These are phyloP conservation scores for Pseudoneurospora amorphoporcata DNA, from an alignment of 495 filamentous ascomycete genomes.

Conservation along the genomic window DNA sequence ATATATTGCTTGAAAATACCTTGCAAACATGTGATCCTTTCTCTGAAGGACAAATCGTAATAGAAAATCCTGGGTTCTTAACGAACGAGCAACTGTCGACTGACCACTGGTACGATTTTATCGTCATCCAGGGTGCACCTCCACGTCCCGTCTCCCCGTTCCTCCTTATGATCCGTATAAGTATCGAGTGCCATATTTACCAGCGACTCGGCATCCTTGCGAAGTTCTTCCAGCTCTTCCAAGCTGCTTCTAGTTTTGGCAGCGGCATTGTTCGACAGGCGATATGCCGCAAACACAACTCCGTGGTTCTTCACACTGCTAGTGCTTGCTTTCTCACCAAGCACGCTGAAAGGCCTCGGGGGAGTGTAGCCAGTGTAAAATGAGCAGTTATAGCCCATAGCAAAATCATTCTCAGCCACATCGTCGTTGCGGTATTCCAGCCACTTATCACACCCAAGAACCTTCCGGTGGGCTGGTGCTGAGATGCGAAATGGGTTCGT, in stretches of 20 bases:
- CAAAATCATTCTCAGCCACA: conserved; percentile 20
- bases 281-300: conserved; percentile 33
- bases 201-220: conserved; percentile 24
- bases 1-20: not conserved
- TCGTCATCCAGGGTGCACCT: not conserved
- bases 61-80: not conserved
- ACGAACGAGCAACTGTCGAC: not conserved
- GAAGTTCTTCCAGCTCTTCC: conserved; percentile 17
- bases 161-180: conserved; percentile 8
- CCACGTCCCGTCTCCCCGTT: not conserved
- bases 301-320: conserved; percentile 21
- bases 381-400: conserved; percentile 28
- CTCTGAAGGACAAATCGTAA: not conserved
- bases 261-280: conserved; percentile 10
- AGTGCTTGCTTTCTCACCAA: not conserved
- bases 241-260: conserved; percentile 1
- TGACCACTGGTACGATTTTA: not conserved
- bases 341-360: not conserved
- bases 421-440: conserved; percentile 28
- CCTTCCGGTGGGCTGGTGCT: conserved; percentile 24
- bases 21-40: not conserved
- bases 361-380: conserved; percentile 25
- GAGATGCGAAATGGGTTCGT: conserved; percentile 29
- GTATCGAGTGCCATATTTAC: conserved; percentile 26
- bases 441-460: conserved; percentile 27